A percentile compares a stretch with the other conserved stretches of the same genome.
phyloP scores from a whole-genome alignment of 2,329 filamentous ascomycete species.

The Aspergillus cejpii region DNA sequence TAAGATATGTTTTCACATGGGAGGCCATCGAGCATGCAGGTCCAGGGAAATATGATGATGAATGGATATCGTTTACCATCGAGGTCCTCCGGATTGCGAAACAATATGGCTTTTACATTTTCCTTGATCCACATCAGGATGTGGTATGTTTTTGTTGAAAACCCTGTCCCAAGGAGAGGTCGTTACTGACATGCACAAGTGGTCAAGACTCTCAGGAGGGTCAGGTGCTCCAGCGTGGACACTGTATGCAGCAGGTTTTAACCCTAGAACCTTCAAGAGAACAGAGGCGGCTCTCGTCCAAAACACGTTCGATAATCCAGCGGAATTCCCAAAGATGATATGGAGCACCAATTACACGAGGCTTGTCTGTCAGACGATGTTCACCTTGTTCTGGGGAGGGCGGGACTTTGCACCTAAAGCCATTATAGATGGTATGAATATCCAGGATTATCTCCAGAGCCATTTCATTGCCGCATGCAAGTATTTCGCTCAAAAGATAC shows the following conservation, averaged over 20 bases:
- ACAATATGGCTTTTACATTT: constrained; percentile 87
- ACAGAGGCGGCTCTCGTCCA: constrained; percentile 93
- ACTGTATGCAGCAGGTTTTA: constrained; percentile 83
- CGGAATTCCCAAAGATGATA: constrained; percentile 93
- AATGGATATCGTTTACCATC: constrained; percentile 88
- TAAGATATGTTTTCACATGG: constrained; percentile 97
- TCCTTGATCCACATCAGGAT: constrained; percentile 99
- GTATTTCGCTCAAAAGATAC: constrained; percentile 75
- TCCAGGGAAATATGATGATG: constrained; percentile 86
- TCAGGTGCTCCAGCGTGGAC: constrained; percentile 98
- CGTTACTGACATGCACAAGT: constrained; percentile 48
- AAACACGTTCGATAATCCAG: constrained; percentile 81
- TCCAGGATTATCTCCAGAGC: constrained; percentile 86
- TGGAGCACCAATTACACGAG: constrained; percentile 97
- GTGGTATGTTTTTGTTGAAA: constrained; percentile 56
- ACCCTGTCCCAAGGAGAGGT: neutral
- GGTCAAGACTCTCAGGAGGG: constrained; percentile 89
- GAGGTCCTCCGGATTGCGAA: constrained; percentile 75
- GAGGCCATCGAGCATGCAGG: constrained; percentile 94
- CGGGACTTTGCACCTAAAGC: constrained; percentile 91
- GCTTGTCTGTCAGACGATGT: constrained; percentile 80
- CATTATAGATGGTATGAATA: constrained; percentile 88
- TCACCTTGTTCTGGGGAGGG: constrained; percentile 89
- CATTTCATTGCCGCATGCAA: constrained; percentile 77
- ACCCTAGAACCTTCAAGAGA: constrained; percentile 73